A percentile compares a stretch with the other conserved stretches of the same genome.
phyloP scores from a whole-genome alignment of 1,284 basidiomycete genomes.

The Anthracocystis setariae region DNA sequence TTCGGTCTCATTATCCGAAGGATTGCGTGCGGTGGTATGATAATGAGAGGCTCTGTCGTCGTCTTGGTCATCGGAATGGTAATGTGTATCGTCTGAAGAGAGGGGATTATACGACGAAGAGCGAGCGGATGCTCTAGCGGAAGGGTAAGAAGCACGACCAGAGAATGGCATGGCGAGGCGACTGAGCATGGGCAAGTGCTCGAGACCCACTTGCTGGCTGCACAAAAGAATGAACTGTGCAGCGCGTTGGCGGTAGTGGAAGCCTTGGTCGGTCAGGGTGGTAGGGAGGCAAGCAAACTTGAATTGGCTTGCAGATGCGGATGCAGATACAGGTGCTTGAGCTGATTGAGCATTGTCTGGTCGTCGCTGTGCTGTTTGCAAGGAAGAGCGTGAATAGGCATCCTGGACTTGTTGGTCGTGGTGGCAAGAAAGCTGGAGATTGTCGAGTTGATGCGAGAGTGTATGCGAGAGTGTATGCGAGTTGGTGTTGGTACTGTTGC shows the following conservation, averaged over 20 bases:
- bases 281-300: slow-evolving; percentile 25
- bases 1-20: slow-evolving; percentile 28
- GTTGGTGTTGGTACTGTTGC: not conserved
- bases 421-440: slow-evolving; percentile 16
- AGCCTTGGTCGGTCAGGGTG: slow-evolving; percentile 37
- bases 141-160: not conserved
- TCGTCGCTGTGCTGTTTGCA: not conserved
- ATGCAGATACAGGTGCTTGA: not conserved
- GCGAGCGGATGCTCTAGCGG: not conserved
- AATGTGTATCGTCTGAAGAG: not conserved
- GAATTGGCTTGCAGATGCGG: slow-evolving; percentile 7
- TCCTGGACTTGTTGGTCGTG: not conserved
- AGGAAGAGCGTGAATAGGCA: not conserved
- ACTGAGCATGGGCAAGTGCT: slow-evolving; percentile 13
- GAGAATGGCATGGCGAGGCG: slow-evolving; percentile 16
- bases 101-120: not conserved
- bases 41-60: slow-evolving; percentile 19
- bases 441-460: slow-evolving; percentile 22
- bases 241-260: slow-evolving; percentile 35
- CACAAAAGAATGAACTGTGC: slow-evolving; percentile 42
- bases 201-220: slow-evolving; percentile 26
- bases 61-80: slow-evolving; percentile 6
- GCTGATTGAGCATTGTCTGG: not conserved
- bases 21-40: slow-evolving; percentile 7
- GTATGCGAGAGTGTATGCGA: not conserved